Evolutionary conservation across 495 filamentous ascomycete species (phyloP), one percentile per base, ranked within the genome.

Genomic region (Recurvomyces mirabilis): DNA sequence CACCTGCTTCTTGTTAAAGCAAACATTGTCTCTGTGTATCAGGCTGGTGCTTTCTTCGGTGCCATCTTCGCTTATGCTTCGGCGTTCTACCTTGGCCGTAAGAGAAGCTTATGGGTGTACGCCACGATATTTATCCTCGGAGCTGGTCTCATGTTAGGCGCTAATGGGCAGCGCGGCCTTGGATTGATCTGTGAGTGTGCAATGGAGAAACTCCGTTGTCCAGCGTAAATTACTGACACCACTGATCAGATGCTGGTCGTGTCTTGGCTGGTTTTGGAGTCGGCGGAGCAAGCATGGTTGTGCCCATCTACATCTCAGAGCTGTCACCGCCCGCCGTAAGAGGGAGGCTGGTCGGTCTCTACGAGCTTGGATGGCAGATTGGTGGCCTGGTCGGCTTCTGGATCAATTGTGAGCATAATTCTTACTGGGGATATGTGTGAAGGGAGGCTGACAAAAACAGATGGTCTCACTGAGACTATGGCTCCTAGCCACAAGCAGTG

Each of bases 301-400:
- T 68, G 12, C 73, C 72, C 12, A 75, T 77, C 56, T 75, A 77
- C 56, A 77, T 77, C 49, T 68, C 68, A 10, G 72, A 75, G 52
- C 55, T 74, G n/a, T 52, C 70, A 6, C 73, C 72, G 0, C 73
- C 73, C 0, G 69, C 72, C 15, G 62, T 77, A 43, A 61, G 73
- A 24, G 72, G 73, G 13, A 56, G 69, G 26, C 61, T 77, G 7
- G 71, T 74, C 38, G 78, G 79, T 52, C 66, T 86, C 20, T 86
- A 81, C 54, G 79, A 84, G 59, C 61, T 83, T 29, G 77, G 78
- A 10, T 83, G 78, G 75, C 81, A 84, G 60, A 68, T 81, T 52
- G 80, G 79, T 35, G 79, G 79, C 12, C 61, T 86, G 19, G 71
- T 81, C n/a, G 80, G 80, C 3, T 84, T 83, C 52, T 82, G 75